Base-by-base conservation (phyloP, 2,329 filamentous ascomycete species). In the Aspergillus quadricinctus region DNA sequence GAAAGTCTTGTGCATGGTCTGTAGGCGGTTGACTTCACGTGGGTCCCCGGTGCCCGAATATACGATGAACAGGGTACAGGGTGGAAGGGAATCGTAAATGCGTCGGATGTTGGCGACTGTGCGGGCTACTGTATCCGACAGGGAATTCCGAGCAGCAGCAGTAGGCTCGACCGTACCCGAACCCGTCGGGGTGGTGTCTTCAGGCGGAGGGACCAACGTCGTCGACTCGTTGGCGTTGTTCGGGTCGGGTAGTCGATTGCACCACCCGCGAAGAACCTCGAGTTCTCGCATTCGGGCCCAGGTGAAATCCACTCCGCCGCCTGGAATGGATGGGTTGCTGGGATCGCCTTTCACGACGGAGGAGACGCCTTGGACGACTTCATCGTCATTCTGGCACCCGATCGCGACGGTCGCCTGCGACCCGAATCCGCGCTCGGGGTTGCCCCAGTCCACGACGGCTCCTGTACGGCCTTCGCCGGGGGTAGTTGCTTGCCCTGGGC, bases 371-470 rank as follows among this genome's bases (percentile, higher is more conserved):
- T 77, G 72, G 0, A 85, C 82, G 8, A 88, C 80, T 21, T 81
- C 81, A 1, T 77, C 75, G 58, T 88, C 86, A 56, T 76, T 78
- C 37, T 74, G 73, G 64, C 83, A 87, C 23, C 80, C 81, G 55
- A 87, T 79, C 8, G 79, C 76, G 35, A 82, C 76, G 23, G 77
- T 78, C 2, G 84, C 85, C 54, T 81, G 78, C 19, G 78, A 74
- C 17, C 84, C 84, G 57, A 83, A 82, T 4, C 83, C 83, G 53
- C 82, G 79, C 60, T 81, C 82, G 14, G 90, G 89, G 58, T 92
- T 88, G 51, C 92, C 93, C 88, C 93, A 96, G 74, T 99, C 94
- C 23, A 97, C 82, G 31, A 95, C 80, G 14, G 86, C 86, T 2
- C 78, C 78, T 0, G 75, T 77, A 31, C 72, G 68, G 54, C 68